Evolutionary conservation across 2,329 filamentous ascomycete genomes (phyloP), one percentile per base, ranked within the genome.

Genomic region (Sclerotiophoma versabilis): DNA sequence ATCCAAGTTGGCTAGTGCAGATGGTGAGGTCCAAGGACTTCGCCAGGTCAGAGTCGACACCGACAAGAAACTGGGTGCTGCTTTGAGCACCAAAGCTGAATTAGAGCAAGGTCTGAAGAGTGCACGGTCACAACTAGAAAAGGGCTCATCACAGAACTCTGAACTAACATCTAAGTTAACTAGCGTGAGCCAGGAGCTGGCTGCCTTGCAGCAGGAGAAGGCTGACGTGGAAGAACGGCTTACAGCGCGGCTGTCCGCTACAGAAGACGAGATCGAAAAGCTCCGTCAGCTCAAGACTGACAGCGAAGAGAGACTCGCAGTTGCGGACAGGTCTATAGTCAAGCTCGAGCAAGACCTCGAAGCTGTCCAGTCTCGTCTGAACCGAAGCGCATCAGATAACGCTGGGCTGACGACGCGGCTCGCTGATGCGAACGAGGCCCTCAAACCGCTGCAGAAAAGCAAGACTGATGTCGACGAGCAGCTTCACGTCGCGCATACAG

Each of bases 11-110:
- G 60, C 60, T 23, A 51, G 49, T 10, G 58, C 64, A 15, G 60
- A 67, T n/a, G 49, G 47, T 11, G 57, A 67, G 33, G n/a, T 67
- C 5, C 49, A 50, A 20, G 37, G 32, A 17, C 49, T 68, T 14
- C 60, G 57, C 11, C 42, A 53, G 12, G 44, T 49, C 22, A 64
- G 60, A n/a, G 39, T 26, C 6, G 54, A 63, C 15, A 49, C 34
- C 27, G 39, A 55, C 5, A 42, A 42, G 3, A 22, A 30, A 19
- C 46, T 49, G 14, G 30, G 33, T 5, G 20, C 34, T 30, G 36
- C 41, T 9, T 19, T 42, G 6, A 30, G 6, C 3, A 12, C n/a
- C n/a, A 55, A 55, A 25, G 29, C 29, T 20, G 30, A 26, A 9
- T 23, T 49, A 15, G 41, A 55, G 34, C 20, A 48, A 20, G 38